phyloP scores from a whole-genome alignment of 495 filamentous ascomycete species.

The Trichoderma virens region DNA sequence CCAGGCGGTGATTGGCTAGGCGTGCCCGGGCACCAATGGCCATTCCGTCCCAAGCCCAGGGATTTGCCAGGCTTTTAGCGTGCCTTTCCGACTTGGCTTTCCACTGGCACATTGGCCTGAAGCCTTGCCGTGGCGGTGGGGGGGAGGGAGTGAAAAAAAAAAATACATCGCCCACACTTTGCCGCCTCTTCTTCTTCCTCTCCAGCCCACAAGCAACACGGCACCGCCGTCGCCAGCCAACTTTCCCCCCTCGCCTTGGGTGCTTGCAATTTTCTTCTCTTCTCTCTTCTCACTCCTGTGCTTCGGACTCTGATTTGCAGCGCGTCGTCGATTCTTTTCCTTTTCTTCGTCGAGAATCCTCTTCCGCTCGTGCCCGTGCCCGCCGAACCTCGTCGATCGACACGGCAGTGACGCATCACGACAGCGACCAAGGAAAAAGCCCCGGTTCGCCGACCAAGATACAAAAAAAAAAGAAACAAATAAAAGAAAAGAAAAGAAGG shows the following conservation, averaged over 20 bases:
- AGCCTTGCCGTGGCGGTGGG: constrained; percentile 1
- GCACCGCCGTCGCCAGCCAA: constrained; percentile 30
- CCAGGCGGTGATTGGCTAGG: neutral
- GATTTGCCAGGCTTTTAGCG: neutral
- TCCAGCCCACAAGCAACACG: constrained; percentile 25
- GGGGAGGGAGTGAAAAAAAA: neutral
- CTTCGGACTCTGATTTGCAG: constrained; percentile 13
- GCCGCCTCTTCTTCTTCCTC: constrained; percentile 20
- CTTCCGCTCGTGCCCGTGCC: neutral
- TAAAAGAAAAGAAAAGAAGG: too few species aligned
- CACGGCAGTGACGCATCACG: constrained; percentile 1
- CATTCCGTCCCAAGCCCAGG: neutral
- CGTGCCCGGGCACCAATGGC: constrained; percentile 3
- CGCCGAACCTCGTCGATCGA: constrained; percentile 1
- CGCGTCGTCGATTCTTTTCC: neutral
- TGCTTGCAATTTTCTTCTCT: constrained; percentile 29
- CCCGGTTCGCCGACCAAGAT: neutral
- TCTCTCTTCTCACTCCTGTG: constrained; percentile 27
- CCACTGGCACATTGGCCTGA: neutral
- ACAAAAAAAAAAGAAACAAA: constrained; percentile 1
- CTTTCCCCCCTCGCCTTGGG: constrained; percentile 25
- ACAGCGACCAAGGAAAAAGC: neutral
- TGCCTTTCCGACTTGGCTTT: neutral
- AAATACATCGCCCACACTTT: constrained; percentile 13
- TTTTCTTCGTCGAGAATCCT: neutral